These are phyloP conservation scores for Flaveria bidentis DNA, from an alignment of 129 eudicot species.

Conservation along the genomic window DNA sequence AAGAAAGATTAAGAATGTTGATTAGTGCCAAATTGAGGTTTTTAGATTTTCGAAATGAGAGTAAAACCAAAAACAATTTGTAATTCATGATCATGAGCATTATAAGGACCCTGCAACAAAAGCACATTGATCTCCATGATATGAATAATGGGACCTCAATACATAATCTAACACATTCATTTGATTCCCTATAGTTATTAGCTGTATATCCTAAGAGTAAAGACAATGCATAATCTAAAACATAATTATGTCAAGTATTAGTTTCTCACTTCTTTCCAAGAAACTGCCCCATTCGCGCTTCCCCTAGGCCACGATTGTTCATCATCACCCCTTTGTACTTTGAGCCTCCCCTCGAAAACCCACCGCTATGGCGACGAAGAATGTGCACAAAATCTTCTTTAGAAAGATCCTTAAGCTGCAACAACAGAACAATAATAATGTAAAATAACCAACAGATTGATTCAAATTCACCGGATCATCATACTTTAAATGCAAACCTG, in stretches of 20 bases:
- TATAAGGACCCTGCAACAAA: too few species aligned
- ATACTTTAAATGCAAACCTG: constrained; percentile 42
- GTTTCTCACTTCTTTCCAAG: constrained; percentile 67
- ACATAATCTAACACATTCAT: not conserved
- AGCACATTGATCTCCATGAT: too few species aligned
- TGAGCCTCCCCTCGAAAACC: constrained; percentile 71
- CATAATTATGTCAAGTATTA: not conserved
- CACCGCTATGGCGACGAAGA: constrained; percentile 68
- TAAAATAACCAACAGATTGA: constrained; percentile 5
- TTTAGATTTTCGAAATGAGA: constrained; percentile 12
- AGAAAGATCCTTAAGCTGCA: constrained; percentile 58
- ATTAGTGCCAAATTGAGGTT: constrained; percentile 25
- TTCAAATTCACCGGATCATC: not conserved
- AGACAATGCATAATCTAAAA: constrained; percentile 12
- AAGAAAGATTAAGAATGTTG: constrained; percentile 35
- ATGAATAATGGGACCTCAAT: too few species aligned
- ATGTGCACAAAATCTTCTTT: constrained; percentile 79
- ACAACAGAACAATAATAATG: constrained; percentile 18
- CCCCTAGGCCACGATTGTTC: constrained; percentile 69
- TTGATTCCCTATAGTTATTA: not conserved
- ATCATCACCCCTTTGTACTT: constrained; percentile 55
- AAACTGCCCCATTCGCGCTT: constrained; percentile 70
- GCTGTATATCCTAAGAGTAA: not conserved
- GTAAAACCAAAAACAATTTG: not conserved
- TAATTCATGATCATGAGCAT: constrained; percentile 8